Conservation (phyloP, 805 yeast species). For the Saccharomycopsis fodiens region DNA sequence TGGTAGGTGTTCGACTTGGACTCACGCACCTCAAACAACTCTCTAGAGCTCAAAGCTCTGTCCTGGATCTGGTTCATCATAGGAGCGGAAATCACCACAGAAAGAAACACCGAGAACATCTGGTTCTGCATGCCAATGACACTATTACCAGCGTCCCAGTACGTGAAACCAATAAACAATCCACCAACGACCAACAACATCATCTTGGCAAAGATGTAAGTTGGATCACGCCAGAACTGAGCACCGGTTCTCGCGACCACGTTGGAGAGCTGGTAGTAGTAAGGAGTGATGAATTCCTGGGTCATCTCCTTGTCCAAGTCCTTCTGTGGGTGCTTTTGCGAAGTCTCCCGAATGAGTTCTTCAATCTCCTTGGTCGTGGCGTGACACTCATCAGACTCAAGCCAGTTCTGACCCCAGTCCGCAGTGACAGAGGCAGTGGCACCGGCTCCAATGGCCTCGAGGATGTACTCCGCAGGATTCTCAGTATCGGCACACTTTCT, state of each 20-base stretch:
- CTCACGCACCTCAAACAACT: conserved; percentile 63
- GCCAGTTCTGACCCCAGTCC: conserved; percentile 63
- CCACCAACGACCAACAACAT: conserved; percentile 43
- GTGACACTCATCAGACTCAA: conserved; percentile 31
- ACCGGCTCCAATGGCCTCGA: conserved; percentile 75
- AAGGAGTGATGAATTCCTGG: conserved; percentile 39
- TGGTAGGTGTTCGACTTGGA: conserved; percentile 64
- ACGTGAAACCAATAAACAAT: conserved; percentile 65
- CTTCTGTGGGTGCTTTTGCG: background rate
- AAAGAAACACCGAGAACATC: conserved; percentile 52
- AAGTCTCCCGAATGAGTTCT: conserved; percentile 20
- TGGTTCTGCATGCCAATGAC: conserved; percentile 51
- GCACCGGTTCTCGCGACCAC: conserved; percentile 36
- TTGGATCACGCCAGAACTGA: conserved; percentile 53
- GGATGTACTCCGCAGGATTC: conserved; percentile 72
- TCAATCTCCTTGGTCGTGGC: conserved; percentile 27
- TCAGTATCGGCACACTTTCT: conserved; percentile 47
- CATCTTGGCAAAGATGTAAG: conserved; percentile 55
- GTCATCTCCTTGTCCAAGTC: conserved; percentile 22
- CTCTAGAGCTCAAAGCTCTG: conserved; percentile 49
- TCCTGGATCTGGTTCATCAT: conserved; percentile 56
- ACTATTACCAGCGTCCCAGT: conserved; percentile 47
- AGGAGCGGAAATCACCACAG: conserved; percentile 51
- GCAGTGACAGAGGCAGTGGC: conserved; percentile 48
- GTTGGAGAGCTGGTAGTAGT: conserved; percentile 35